Evolutionary conservation across 441 rosid genomes (phyloP).

Genomic region (Daphne laureola): DNA sequence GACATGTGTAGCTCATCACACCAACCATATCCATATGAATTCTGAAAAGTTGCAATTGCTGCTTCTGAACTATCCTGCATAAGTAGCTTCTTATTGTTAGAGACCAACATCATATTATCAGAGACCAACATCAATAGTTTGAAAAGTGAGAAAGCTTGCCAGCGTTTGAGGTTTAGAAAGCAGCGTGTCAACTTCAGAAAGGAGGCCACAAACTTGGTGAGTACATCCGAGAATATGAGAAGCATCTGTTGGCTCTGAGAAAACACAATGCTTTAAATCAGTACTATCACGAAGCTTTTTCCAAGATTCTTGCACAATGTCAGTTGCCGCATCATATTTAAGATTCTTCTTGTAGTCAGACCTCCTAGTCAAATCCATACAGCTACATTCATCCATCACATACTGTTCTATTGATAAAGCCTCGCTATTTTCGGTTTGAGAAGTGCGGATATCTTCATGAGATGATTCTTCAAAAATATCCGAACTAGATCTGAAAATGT

Average conservation of each 20-base stretch:
- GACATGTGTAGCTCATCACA: slow-evolving; percentile 44
- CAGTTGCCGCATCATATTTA: slow-evolving; percentile 17
- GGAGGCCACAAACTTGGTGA: slow-evolving; percentile 47
- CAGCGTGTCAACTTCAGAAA: slow-evolving; percentile 66
- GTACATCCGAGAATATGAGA: slow-evolving; percentile 36
- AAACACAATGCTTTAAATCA: slow-evolving; percentile 44
- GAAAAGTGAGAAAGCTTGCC: slow-evolving; percentile 28
- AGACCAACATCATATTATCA: slow-evolving; percentile 6
- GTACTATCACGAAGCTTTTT: slow-evolving; percentile 33
- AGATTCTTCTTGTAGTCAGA: slow-evolving; percentile 23
- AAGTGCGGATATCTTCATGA: slow-evolving; percentile 40
- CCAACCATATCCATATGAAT: slow-evolving; percentile 34
- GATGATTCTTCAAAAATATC: slow-evolving; percentile 33
- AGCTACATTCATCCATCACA: slow-evolving; percentile 84
- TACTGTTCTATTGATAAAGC: slow-evolving; percentile 35
- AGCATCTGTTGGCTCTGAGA: slow-evolving; percentile 49
- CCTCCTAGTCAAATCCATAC: slow-evolving; percentile 51
- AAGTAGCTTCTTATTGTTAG: slow-evolving; percentile 17
- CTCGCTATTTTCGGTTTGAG: slow-evolving; percentile 31
- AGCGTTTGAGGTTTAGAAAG: slow-evolving; percentile 34
- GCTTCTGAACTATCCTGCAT: slow-evolving; percentile 50
- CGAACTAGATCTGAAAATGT: slow-evolving; percentile 24
- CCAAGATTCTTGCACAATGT: slow-evolving; percentile 67
- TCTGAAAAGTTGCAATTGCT: slow-evolving; percentile 28
- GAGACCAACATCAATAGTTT: slow-evolving; percentile 10